phyloP scores from a whole-genome alignment of 352 stramenopile species.

The Phytopythium oedochilum region DNA sequence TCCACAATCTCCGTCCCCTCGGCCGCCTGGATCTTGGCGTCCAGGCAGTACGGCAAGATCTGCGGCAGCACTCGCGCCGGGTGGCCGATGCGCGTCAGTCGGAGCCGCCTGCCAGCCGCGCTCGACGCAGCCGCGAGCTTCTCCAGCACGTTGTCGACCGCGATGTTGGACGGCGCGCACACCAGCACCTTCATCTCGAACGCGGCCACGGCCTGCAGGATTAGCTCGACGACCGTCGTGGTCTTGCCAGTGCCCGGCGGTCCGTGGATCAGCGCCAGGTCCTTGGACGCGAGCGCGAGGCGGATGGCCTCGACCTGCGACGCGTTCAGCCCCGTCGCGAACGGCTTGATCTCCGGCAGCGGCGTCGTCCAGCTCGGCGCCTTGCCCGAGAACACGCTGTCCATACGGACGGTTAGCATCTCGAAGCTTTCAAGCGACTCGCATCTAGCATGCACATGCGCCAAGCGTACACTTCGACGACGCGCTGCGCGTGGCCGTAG shows the following conservation, averaged over 20 bases:
- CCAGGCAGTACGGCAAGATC: conserved; percentile 92
- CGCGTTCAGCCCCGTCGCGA: conserved; percentile 55
- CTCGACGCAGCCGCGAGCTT: conserved; percentile 67
- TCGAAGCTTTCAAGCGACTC: too few species aligned
- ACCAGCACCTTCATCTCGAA: conserved; percentile 92
- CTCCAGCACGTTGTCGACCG: conserved; percentile 98
- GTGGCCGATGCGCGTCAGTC: conserved; percentile 89
- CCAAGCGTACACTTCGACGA: conserved; percentile 56
- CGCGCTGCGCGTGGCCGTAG: conserved; percentile 43
- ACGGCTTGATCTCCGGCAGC: conserved; percentile 37
- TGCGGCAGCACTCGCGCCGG: conserved; percentile 90
- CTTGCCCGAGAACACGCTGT: conserved; percentile 46
- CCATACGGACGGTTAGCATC: not conserved
- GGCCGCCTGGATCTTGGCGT: conserved; percentile 88
- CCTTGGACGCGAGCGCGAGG: conserved; percentile 80
- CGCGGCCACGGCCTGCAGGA: conserved; percentile 88
- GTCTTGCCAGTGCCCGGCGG: conserved; percentile 96
- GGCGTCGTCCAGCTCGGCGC: conserved; percentile 49
- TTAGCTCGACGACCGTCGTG: conserved; percentile 96
- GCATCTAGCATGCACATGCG: too few species aligned
- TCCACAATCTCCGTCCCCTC: conserved; percentile 96
- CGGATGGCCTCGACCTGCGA: conserved; percentile 75
- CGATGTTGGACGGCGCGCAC: conserved; percentile 97
- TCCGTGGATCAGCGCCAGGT: conserved; percentile 91
- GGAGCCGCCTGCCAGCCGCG: conserved; percentile 18